phyloP scores from a whole-genome alignment of 805 yeast species.

The Maudiozyma saulgeensis region DNA sequence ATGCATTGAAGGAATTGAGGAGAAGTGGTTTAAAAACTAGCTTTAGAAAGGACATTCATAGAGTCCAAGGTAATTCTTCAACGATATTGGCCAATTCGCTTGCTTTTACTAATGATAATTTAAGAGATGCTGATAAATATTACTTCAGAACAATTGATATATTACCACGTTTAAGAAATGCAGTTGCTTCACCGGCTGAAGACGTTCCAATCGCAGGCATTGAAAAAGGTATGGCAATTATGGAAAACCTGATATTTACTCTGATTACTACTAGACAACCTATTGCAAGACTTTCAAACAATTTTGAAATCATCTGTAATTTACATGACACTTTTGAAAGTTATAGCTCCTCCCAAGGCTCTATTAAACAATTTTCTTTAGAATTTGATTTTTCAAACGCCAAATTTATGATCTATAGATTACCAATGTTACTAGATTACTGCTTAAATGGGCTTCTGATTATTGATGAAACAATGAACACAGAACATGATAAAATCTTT shows the following conservation, averaged over 20 bases:
- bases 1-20: conserved; percentile 62
- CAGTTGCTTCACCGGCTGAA: conserved; percentile 49
- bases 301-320: conserved; percentile 12
- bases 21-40: conserved; percentile 66
- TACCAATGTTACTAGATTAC: conserved; percentile 30
- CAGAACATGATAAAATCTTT: conserved; percentile 9
- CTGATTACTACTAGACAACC: conserved; percentile 47
- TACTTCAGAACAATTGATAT: conserved; percentile 69
- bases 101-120: conserved; percentile 33
- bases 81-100: conserved; percentile 47
- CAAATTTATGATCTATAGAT: conserved; percentile 19
- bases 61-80: conserved; percentile 52
- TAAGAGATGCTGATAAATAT: conserved; percentile 41
- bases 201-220: conserved; percentile 68
- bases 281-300: conserved; percentile 25
- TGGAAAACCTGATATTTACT: conserved; percentile 58
- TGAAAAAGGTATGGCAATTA: conserved; percentile 64
- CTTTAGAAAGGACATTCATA: conserved; percentile 56
- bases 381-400: conserved; percentile 7
- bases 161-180: conserved; percentile 65
- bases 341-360: conserved; percentile 12
- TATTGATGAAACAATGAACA: conserved; percentile 1
- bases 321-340: conserved; percentile 18
- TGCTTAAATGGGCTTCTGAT: conserved; percentile 17
- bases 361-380: conserved; percentile 12